phyloP scores from a whole-genome alignment of 306 rosid genomes.

The Cicer yamashitae region DNA sequence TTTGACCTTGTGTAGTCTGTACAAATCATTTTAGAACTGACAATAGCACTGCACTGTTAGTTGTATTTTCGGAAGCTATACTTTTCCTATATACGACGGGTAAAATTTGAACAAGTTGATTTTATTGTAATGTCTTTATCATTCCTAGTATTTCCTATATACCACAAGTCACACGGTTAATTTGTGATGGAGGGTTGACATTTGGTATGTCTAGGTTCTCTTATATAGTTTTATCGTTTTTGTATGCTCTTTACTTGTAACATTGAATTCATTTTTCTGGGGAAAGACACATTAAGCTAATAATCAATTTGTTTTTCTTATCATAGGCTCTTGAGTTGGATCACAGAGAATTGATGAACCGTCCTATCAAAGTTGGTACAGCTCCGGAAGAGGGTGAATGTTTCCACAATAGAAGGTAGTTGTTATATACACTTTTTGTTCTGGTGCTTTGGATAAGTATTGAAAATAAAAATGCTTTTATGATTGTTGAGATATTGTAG shows the following conservation, averaged over 20 bases:
- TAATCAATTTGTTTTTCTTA: constrained; percentile 32
- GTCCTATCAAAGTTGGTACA: constrained; percentile 23
- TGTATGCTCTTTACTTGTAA: constrained; percentile 1
- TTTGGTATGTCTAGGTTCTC: constrained; percentile 11
- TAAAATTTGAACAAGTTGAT: background rate
- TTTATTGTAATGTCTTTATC: constrained; percentile 25
- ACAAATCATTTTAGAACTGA: constrained; percentile 35
- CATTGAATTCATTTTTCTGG: constrained; percentile 4
- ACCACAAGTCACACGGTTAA: background rate
- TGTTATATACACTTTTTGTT: background rate
- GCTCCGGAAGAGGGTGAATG: constrained; percentile 38
- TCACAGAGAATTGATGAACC: constrained; percentile 40
- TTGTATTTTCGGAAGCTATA: constrained; percentile 8
- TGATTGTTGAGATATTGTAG: background rate
- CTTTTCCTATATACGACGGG: background rate
- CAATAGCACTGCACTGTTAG: background rate
- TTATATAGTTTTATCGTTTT: background rate
- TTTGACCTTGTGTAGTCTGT: constrained; percentile 30
- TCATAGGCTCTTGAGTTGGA: constrained; percentile 48
- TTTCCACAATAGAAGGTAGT: constrained; percentile 49
- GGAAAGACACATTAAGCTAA: constrained; percentile 11
- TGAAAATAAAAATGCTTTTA: background rate
- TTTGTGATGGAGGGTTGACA: background rate
- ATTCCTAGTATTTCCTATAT: background rate
- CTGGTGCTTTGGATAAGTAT: background rate